These are phyloP conservation scores for Boechera stricta DNA, from an alignment of 345 rosid genomes.

Conservation along the genomic window DNA sequence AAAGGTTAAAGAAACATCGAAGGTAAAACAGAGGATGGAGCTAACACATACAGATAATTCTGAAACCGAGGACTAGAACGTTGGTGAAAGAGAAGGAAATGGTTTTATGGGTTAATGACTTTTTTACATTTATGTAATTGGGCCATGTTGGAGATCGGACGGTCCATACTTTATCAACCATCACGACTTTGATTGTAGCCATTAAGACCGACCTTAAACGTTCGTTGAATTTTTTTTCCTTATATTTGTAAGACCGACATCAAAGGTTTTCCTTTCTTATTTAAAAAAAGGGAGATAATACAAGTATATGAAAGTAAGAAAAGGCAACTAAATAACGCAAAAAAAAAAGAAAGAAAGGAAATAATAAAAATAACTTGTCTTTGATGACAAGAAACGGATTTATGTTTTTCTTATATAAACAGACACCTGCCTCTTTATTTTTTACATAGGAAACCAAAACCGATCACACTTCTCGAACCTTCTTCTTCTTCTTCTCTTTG, in stretches of 20 bases:
- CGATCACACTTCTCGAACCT: conserved; percentile 26
- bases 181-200: too few species aligned
- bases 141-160: neutral
- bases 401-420: conserved; percentile 22
- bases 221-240: too few species aligned
- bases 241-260: too few species aligned
- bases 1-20: too few species aligned
- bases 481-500: neutral
- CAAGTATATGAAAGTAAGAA: too few species aligned
- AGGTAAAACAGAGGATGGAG: too few species aligned
- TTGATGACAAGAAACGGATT: conserved; percentile 31
- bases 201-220: too few species aligned
- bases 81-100: neutral
- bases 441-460: neutral
- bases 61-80: neutral
- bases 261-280: too few species aligned
- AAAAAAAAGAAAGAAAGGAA: neutral
- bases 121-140: too few species aligned
- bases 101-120: neutral
- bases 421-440: conserved; percentile 9
- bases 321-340: neutral
- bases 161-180: neutral
- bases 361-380: conserved; percentile 7
- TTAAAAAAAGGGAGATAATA: too few species aligned
- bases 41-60: too few species aligned